phyloP scores from a whole-genome alignment of 2,329 filamentous ascomycete genomes.

The Ceratocystis variospora region DNA sequence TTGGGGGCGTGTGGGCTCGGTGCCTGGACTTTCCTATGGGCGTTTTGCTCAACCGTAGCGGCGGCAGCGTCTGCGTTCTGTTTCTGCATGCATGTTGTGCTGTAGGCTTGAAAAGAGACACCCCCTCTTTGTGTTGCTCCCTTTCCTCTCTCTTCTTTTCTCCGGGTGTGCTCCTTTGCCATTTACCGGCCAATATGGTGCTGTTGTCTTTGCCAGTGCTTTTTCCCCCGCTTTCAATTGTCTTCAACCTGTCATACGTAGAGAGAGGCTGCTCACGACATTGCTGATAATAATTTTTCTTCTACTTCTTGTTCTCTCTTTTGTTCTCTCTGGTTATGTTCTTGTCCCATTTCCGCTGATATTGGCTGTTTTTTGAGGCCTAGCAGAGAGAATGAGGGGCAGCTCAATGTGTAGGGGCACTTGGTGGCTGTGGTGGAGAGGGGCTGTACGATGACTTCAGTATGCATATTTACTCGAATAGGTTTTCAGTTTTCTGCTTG shows the following conservation, averaged over 20 bases:
- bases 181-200: neutral
- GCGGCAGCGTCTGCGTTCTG: neutral
- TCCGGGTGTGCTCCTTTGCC: neutral
- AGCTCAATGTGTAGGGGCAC: neutral
- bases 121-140: neutral
- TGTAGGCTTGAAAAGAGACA: neutral
- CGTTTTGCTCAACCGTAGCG: too few species aligned
- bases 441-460: constrained; percentile 8
- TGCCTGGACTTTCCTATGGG: too few species aligned
- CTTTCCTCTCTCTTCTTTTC: neutral
- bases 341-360: constrained; percentile 1
- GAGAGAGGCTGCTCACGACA: neutral
- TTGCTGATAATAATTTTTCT: neutral
- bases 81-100: neutral
- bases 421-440: constrained; percentile 7
- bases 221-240: neutral
- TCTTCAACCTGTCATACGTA: neutral
- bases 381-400: neutral
- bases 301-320: neutral
- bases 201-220: neutral
- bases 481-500: neutral
- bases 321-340: neutral
- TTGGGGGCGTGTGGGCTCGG: too few species aligned
- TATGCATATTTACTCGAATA: neutral
- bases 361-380: constrained; percentile 5